Evolutionary conservation across 192 early-diverging fungal species (phyloP).

Genomic region (Geranomyces variabilis): DNA sequence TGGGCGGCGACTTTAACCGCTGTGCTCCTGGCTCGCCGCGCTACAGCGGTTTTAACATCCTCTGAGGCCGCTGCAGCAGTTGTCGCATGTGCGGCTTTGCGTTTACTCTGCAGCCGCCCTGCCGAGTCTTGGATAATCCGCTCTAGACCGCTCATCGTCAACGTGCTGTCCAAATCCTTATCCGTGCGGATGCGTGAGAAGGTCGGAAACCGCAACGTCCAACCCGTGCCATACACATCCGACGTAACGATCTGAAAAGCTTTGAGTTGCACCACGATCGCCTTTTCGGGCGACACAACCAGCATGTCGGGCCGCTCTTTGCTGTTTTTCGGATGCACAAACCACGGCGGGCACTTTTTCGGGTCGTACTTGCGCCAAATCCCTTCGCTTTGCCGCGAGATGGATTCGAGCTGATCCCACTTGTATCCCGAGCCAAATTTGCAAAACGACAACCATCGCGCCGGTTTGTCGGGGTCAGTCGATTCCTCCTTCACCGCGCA

Average conservation of each 20-base stretch:
- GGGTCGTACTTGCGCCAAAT: conserved; percentile 53
- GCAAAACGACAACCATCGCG: conserved; percentile 58
- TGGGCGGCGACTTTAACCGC: conserved; percentile 29
- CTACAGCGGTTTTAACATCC: conserved; percentile 3
- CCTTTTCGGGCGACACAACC: conserved; percentile 58
- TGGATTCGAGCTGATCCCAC: conserved; percentile 58
- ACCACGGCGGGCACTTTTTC: conserved; percentile 51
- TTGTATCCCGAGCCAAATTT: conserved; percentile 74
- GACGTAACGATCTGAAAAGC: conserved; percentile 65
- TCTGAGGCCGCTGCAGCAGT: not conserved
- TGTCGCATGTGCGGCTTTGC: conserved; percentile 42
- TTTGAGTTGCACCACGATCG: conserved; percentile 69
- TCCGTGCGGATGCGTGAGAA: conserved; percentile 70
- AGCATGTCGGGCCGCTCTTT: conserved; percentile 76
- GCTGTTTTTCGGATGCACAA: conserved; percentile 51
- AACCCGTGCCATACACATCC: conserved; percentile 59
- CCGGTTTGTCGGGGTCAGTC: not conserved
- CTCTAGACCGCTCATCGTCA: conserved; percentile 36
- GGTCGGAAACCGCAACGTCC: conserved; percentile 78
- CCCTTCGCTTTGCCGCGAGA: conserved; percentile 54
- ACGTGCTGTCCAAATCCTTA: conserved; percentile 54
- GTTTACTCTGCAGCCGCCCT: conserved; percentile 3
- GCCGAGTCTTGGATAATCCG: conserved; percentile 27
- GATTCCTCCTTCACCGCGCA: conserved; percentile 58
- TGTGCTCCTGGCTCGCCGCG: not conserved